phyloP scores from a whole-genome alignment of 352 stramenopile genomes.

The Globisporangium spiculum region DNA sequence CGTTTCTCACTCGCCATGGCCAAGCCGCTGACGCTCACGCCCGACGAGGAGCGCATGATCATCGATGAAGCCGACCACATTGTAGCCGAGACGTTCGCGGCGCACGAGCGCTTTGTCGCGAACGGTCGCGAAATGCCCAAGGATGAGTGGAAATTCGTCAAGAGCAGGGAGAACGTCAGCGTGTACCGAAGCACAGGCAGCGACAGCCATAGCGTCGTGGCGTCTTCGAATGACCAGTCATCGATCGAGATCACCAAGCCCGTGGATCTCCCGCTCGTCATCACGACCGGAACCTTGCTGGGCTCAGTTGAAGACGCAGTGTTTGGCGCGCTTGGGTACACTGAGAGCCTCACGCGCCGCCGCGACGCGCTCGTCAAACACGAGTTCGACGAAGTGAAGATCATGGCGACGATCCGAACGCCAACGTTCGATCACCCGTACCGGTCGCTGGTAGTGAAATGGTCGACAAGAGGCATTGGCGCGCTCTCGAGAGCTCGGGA shows the following conservation, averaged over 20 bases:
- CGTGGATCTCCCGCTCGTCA: slow-evolving; percentile 18
- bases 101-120: slow-evolving; percentile 5
- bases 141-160: slow-evolving; percentile 36
- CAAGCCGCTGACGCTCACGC: slow-evolving; percentile 18
- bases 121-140: slow-evolving; percentile 19
- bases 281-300: slow-evolving; percentile 34
- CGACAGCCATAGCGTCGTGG: not conserved
- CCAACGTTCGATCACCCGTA: slow-evolving; percentile 39
- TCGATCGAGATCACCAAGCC: slow-evolving; percentile 7
- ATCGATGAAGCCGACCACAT: slow-evolving; percentile 7
- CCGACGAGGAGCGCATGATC: slow-evolving; percentile 11
- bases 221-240: not conserved
- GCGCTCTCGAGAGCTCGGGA: slow-evolving; percentile 38
- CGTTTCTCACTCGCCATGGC: slow-evolving; percentile 5
- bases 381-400: slow-evolving; percentile 33
- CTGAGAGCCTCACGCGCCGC: slow-evolving; percentile 30
- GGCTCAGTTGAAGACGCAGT: slow-evolving; percentile 41
- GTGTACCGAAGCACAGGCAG: slow-evolving; percentile 21
- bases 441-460: slow-evolving; percentile 43
- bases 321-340: slow-evolving; percentile 39
- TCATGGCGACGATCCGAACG: slow-evolving; percentile 30
- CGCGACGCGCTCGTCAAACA: slow-evolving; percentile 32
- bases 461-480: slow-evolving; percentile 33
- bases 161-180: slow-evolving; percentile 35
- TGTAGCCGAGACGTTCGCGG: slow-evolving; percentile 10